These are phyloP conservation scores for Ceratocystis papillata DNA, from an alignment of 2,329 filamentous ascomycete genomes.

Conservation along the genomic window DNA sequence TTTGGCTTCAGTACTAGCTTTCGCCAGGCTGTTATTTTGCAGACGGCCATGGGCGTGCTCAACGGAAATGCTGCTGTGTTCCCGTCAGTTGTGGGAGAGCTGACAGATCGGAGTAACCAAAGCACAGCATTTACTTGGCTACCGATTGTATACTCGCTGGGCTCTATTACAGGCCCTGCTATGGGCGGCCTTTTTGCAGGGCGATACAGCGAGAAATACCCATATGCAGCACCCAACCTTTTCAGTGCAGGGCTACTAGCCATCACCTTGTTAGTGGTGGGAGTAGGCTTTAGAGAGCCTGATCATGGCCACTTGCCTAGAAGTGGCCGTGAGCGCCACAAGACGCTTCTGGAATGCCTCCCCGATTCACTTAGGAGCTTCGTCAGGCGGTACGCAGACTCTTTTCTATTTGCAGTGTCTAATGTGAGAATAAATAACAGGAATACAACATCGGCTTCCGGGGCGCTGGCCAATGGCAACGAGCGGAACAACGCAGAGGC, in stretches of 20 bases:
- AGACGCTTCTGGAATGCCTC: slow-evolving; percentile 1
- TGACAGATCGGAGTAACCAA: slow-evolving; percentile 92
- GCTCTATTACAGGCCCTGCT: slow-evolving; percentile 83
- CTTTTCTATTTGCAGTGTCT: not conserved
- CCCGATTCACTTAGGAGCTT: slow-evolving; percentile 2
- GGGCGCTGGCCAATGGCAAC: not conserved
- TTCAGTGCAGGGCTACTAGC: slow-evolving; percentile 62
- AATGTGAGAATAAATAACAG: not conserved
- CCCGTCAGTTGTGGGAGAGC: slow-evolving; percentile 84
- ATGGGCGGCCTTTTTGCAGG: slow-evolving; percentile 77
- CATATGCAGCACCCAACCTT: slow-evolving; percentile 77
- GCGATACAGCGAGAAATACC: slow-evolving; percentile 51
- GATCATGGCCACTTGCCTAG: not conserved
- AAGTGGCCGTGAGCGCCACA: not conserved
- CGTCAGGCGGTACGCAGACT: not conserved
- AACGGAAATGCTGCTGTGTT: slow-evolving; percentile 95
- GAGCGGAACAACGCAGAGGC: slow-evolving; percentile 1
- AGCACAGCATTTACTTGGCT: slow-evolving; percentile 87
- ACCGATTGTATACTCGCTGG: slow-evolving; percentile 89
- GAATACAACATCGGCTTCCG: not conserved
- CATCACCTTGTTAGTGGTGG: slow-evolving; percentile 60
- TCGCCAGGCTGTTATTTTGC: slow-evolving; percentile 75
- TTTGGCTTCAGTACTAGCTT: slow-evolving; percentile 81
- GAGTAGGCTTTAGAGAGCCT: slow-evolving; percentile 80
- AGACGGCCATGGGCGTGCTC: slow-evolving; percentile 79